Evolutionary conservation across 179 eudicot species (phyloP).

Genomic region (Nepenthes alata): DNA sequence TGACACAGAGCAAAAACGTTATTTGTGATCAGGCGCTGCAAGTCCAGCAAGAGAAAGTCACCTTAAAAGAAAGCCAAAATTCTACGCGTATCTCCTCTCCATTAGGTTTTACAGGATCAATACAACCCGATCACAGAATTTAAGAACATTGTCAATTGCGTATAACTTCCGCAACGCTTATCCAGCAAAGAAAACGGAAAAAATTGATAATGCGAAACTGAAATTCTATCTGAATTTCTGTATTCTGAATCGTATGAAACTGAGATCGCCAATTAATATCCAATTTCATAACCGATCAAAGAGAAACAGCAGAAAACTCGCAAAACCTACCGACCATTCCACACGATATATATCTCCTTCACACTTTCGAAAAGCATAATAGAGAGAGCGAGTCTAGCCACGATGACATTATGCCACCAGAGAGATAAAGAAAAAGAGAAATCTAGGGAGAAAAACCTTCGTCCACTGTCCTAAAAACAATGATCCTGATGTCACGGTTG

Average conservation of each 20-base stretch:
- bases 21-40: too few relatives aligned
- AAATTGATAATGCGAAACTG: neutral
- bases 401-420: neutral
- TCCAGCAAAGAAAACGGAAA: neutral
- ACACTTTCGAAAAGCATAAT: neutral
- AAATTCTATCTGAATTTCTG: neutral
- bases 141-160: neutral
- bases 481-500: constrained; percentile 21
- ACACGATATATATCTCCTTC: neutral
- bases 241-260: neutral
- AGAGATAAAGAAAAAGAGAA: neutral
- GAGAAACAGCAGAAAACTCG: neutral
- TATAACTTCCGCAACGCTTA: neutral
- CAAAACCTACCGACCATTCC: neutral
- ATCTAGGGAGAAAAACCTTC: constrained; percentile 18
- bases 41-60: too few relatives aligned
- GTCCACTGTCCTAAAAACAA: constrained; percentile 19
- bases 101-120: too few relatives aligned
- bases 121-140: neutral
- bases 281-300: constrained; percentile 1
- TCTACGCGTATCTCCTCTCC: too few relatives aligned
- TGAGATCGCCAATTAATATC: neutral
- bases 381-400: too few relatives aligned
- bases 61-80: too few relatives aligned
- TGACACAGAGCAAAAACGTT: neutral